Base-by-base conservation (phyloP, 1,284 basidiomycete species). In the Hymenochaete sp. region DNA sequence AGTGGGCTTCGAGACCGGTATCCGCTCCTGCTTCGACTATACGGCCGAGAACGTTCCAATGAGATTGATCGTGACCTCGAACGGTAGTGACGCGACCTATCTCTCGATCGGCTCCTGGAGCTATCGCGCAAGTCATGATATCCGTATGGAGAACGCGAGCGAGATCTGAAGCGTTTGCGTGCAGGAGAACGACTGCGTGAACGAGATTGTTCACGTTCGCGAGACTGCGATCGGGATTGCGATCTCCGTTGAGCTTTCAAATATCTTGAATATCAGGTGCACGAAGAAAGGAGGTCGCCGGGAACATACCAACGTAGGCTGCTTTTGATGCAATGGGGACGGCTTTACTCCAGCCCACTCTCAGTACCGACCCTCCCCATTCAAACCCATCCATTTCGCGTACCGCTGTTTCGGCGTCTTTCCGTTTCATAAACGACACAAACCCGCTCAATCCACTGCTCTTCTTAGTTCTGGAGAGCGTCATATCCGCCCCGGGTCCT, bases 321-420 rank as follows among this genome's bases (percentile, higher is more conserved):
- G 93, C 73, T 57, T 80, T 81, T 0, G 72, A 65, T 11, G 87
- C 91, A 42, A 95, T 68, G 5, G 90, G 83, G 13, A 98, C 88
- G 2, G 90, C 84, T 62, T 97, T 98, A 56, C 93, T 93, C 93
- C 95, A 98, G 14, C 91, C 89, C 11, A 93, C 84, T 21, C 87
- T 75, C 14, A 98, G 65, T 19, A 87, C 62, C 29, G 73, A 83
- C 0, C 91, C 93, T 47, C 85, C 87, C 93, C 93, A 98, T 40
- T 92, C 86, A 49, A 82, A 81, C 0, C 93, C 93, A 56, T 98
- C 93, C 41, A 88, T 75, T 57, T 93, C 83, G 18, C 82, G 78
- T 14, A 95, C 69, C 2, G 93, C 93, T 28, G 64, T 67, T 59
- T 98, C 93, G 2, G 96, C 95, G 57, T 95, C 91, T 49, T 75